Base-by-base conservation (phyloP, 1,139 yeast genomes). In the Protomyces macrosporus region DNA sequence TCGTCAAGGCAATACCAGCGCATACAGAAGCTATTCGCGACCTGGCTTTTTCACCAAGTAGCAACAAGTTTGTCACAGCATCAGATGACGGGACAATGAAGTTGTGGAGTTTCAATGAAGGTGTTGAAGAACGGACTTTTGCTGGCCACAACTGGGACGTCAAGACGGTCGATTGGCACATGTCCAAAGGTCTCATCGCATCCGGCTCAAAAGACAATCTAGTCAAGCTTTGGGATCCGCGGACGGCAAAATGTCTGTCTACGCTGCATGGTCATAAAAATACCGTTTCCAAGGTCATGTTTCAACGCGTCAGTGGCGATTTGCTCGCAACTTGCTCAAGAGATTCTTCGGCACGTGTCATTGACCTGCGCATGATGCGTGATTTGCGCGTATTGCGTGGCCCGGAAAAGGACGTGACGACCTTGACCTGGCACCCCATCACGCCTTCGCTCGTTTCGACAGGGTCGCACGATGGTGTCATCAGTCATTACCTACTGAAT, bases 81-180 rank as follows among this genome's bases (percentile, higher is more conserved):
- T 88, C 96, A 30, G 72, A 70, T 55, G 72, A 93, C 73, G 88
- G 91, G 52, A 81, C 87, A 5, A 76, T 93, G 66, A 93, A 93
- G 72, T 85, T 93, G 54, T 93, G 98, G 98, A 90, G 91, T 74
- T 93, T 93, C 75, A 87, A 88, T 73, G 89, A 88, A 69, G 97
- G 96, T 57, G 79, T 83, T 65, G 96, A 90, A 71, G 99, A 93
- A 72, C 76, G 90, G 55, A 80, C 84, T 0, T 79, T 93, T 60
- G 82, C 85, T 35, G 98, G 98, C 0, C 99, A 93, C 75, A 97
- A 95, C 72, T 93, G 99, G 99, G 99, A 93, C 76, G 97, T 93
- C 39, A 93, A 93, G 73, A 84, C 93, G 66, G 90, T 96, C 62
- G 98, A 93, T 74, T 93, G 99, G 99, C 99, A 93, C 75, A 89